These are phyloP conservation scores for Hypomontagnella monticulosa DNA, from an alignment of 495 filamentous ascomycete genomes.

Conservation along the genomic window DNA sequence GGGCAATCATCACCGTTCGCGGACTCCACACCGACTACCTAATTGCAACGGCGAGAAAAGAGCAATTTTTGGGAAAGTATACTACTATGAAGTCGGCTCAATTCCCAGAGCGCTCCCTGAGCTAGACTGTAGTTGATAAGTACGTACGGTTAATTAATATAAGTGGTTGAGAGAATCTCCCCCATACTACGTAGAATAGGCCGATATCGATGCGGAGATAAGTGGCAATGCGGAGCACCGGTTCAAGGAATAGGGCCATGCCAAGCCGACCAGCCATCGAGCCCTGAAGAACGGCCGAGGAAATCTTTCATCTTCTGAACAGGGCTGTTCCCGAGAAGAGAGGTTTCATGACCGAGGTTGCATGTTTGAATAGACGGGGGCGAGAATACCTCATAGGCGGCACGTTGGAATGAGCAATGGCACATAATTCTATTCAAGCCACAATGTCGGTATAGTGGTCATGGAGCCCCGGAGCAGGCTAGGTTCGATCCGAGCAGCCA, in stretches of 20 bases:
- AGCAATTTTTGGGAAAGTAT: constrained; percentile 14
- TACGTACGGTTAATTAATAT: constrained; percentile 38
- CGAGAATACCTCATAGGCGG: background rate
- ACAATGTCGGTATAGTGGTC: constrained; percentile 12
- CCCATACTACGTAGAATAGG: constrained; percentile 36
- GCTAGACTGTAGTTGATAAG: constrained; percentile 32
- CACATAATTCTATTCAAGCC: constrained; percentile 12
- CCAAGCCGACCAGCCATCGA: constrained; percentile 41
- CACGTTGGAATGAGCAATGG: background rate
- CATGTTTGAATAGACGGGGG: background rate
- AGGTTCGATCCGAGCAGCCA: constrained; percentile 21
- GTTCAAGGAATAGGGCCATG: constrained; percentile 38
- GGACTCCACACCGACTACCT: constrained; percentile 19
- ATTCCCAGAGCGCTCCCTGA: constrained; percentile 38
- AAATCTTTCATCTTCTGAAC: constrained; percentile 14
- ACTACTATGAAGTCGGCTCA: constrained; percentile 42
- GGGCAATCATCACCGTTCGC: constrained; percentile 42
- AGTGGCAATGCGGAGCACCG: constrained; percentile 41
- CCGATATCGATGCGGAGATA: constrained; percentile 45
- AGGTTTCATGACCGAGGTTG: constrained; percentile 1
- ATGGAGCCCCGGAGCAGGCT: constrained; percentile 13
- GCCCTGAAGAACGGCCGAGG: constrained; percentile 34
- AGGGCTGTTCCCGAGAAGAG: constrained; percentile 4
- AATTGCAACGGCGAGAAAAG: constrained; percentile 15
- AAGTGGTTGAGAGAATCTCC: constrained; percentile 30